Evolutionary conservation across 2,329 filamentous ascomycete species (phyloP), one percentile per base, ranked within the genome.

Genomic region (Canariomyces notabilis): DNA sequence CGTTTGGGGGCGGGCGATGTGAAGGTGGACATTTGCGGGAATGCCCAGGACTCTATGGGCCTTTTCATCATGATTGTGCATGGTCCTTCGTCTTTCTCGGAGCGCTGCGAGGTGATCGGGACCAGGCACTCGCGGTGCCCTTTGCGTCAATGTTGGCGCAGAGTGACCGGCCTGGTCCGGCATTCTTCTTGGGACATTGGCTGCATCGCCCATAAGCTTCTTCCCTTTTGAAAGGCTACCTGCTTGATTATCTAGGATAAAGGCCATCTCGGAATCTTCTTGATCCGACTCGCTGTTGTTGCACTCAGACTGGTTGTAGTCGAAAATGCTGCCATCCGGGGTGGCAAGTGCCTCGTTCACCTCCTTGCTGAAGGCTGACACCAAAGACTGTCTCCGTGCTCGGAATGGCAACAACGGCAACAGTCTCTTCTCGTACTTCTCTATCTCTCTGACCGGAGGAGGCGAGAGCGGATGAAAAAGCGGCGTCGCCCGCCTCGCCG

Each of bases 31-130:
- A 33, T 69, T 65, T 12, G 9, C 26, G 14, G 26, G 26, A 21
- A 66, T 59, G 1, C 70, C 71, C 5, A 61, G 72, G 12, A 74
- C 61, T 52, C 71, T 67, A 26, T 64, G 61, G 34, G 72, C 60
- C 57, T 73, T 74, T 35, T 60, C 58, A 0, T 63, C 62, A 0
- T 69, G 66, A 34, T 54, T 57, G 38, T 64, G 61, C 9, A 59
- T 46, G 0, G 59, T 58, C 3, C 61, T 58, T 6, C 51, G 43
- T 3, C 42, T 21, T 36, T 34, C 44, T 22, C 19, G 52, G 31
- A 20, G 38, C 5, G 33, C 38, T 22, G 37, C 48, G 12, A 11
- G 14, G 35, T 49, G 40, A 35, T 50, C 14, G 16, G 48, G 32
- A 18, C 55, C 51, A 3, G 49, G 52, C 9, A 59, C 37, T 2